Base-by-base conservation (phyloP, 176 grass and related monocot genomes). In the Sorghum bicolor region DNA sequence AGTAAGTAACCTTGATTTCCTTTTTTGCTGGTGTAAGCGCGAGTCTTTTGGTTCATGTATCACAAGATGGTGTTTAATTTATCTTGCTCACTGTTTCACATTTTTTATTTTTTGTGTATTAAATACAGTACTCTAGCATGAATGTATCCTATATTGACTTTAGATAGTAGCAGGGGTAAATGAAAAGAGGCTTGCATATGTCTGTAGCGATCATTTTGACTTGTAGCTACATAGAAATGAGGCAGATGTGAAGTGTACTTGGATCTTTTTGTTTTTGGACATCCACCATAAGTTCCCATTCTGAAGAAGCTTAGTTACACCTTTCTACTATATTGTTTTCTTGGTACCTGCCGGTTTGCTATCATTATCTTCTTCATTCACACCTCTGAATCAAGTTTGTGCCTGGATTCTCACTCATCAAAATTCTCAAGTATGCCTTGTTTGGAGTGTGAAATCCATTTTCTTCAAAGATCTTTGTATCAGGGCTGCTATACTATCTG, bases 1-100 rank as follows among this genome's bases (percentile, higher is more conserved):
- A 90, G 88, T 90, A 90, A 90, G 80, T 87, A 84, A 90, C 75
- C 62, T 84, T 63, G 89, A 37, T 80, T 79, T 90, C 19, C 8
- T 60, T 52, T 83, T 83, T 87, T 75, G 69, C 61, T 53, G 84
- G 62, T 90, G 89, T 74, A 80, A 84, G n/a, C 34, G 64, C 67
- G 80, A 80, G 80, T 84, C 80, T n/a, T 39, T 66, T 55, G 69
- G 30, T 80, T 79, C 69, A 80, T 90, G 89, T 87, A 87, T 90
- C 63, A 80, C 77, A 87, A 76, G 50, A 74, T 87, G 84, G 80
- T 84, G 69, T 83, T 87, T 83, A 64, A 80, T 90, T 87, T 87
- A 87, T 62, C 48, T 70, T 79, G 80, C 41, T 53, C 72, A 67
- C 22, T 75, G 68, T 76, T 75, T 73, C 26, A 58, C 72, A 53